Evolutionary conservation across 2,329 filamentous ascomycete species (phyloP).

Genomic region (Neofusicoccum umdonicola): DNA sequence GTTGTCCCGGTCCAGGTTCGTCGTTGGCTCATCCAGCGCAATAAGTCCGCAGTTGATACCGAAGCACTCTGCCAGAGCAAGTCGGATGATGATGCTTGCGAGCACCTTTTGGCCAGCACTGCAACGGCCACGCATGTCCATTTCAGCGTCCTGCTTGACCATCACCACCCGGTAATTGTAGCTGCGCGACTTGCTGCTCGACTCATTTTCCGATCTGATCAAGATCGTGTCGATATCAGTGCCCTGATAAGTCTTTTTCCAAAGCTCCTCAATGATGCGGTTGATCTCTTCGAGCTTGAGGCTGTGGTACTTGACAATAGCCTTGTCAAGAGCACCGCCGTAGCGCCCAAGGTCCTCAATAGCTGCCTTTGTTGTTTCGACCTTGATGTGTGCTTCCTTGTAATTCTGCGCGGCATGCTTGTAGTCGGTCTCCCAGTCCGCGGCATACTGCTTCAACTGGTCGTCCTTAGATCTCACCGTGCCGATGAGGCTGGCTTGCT

Average conservation of each 20-base stretch:
- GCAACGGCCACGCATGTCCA: slow-evolving; percentile 99
- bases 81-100: slow-evolving; percentile 93
- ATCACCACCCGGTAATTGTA: slow-evolving; percentile 98
- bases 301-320: slow-evolving; percentile 94
- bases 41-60: slow-evolving; percentile 94
- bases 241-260: slow-evolving; percentile 93
- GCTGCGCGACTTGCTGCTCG: slow-evolving; percentile 67
- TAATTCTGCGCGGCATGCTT: slow-evolving; percentile 77
- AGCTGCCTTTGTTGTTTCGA: slow-evolving; percentile 87
- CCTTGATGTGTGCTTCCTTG: slow-evolving; percentile 82
- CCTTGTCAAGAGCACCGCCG: slow-evolving; percentile 80
- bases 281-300: slow-evolving; percentile 99
- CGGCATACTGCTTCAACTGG: slow-evolving; percentile 68
- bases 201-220: slow-evolving; percentile 88
- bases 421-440: slow-evolving; percentile 84
- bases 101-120: slow-evolving; percentile 96
- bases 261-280: slow-evolving; percentile 89
- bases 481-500: slow-evolving; percentile 72
- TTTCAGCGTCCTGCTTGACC: slow-evolving; percentile 95
- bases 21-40: slow-evolving; percentile 95
- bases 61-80: slow-evolving; percentile 94
- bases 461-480: slow-evolving; percentile 81
- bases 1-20: slow-evolving; percentile 93
- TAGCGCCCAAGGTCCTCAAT: slow-evolving; percentile 88
- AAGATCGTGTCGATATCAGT: slow-evolving; percentile 96